Evolutionary conservation across 495 filamentous ascomycete genomes (phyloP), one percentile per base, ranked within the genome.

Genomic region (Penicillium bovifimosum): DNA sequence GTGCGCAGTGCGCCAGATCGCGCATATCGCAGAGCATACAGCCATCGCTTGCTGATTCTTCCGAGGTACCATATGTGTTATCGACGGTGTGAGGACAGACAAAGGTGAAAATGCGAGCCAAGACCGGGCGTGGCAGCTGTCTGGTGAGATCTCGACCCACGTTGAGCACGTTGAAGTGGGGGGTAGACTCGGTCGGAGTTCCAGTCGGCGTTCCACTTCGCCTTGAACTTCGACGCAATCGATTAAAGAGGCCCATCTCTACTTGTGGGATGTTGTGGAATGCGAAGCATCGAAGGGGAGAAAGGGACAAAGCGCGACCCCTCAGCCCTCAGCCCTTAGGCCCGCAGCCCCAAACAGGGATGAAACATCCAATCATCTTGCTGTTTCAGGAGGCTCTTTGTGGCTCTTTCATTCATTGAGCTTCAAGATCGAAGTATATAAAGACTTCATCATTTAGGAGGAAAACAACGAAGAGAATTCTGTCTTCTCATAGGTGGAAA

Each of bases 21-120:
- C 91, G 86, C 75, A 95, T 80, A 73, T 96, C 91, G 75, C 93
- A 98, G 26, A 96, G 83, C 88, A 92, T 91, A 70, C 93, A 98
- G 54, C 84, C 86, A 80, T 91, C 88, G 38, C 85, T 77, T 55
- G 85, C 81, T 38, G 87, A 90, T 62, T 88, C 80, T 71, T 97
- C 93, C 49, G 87, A 91, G 18, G 82, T 83, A 42, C 84, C 80
- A 68, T 92, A 96, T 49, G 75, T 85, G 53, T 86, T 73, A 64
- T 98, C 90, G 17, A 69, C 64, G 16, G 82, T 71, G 68, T 96
- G 93, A 13, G 93, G 92, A 55, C 93, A 96, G 50, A 96, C 82
- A 53, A 80, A 83, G 58, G 75, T 65, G 65, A 98, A 88, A 62
- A 97, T 90, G 56, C 77, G 77, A 46, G 77, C 74, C 24, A 97